phyloP scores from a whole-genome alignment of 768 basidiomycete genomes.

The Boletus barrowsii region DNA sequence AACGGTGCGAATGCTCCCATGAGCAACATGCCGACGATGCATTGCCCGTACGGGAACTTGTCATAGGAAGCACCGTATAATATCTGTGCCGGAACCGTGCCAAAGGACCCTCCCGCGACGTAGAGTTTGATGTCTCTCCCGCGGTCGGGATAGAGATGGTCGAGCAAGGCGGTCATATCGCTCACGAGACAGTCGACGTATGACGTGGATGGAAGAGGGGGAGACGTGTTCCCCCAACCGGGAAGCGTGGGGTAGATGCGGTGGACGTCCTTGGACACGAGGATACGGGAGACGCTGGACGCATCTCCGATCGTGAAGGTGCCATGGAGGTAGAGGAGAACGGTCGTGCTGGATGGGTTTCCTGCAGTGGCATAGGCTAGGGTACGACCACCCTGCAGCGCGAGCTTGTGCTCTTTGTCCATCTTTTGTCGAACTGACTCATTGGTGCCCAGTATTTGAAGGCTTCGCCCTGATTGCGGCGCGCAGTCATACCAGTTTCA shows the following conservation, averaged over 20 bases:
- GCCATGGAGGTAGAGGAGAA: slow-evolving; percentile 56
- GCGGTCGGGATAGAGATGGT: slow-evolving; percentile 47
- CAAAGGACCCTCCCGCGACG: slow-evolving; percentile 52
- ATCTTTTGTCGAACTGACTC: not conserved
- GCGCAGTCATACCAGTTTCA: no score
- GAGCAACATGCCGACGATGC: slow-evolving; percentile 47
- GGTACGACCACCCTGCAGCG: slow-evolving; percentile 38
- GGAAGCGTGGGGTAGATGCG: slow-evolving; percentile 51
- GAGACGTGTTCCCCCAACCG: slow-evolving; percentile 56
- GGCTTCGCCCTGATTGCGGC: no score
- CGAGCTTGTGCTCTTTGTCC: slow-evolving; percentile 17
- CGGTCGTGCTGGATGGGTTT: slow-evolving; percentile 43
- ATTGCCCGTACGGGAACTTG: slow-evolving; percentile 48
- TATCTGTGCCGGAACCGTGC: slow-evolving; percentile 53
- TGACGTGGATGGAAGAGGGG: slow-evolving; percentile 30
- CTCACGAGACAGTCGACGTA: slow-evolving; percentile 42
- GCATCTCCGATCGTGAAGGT: slow-evolving; percentile 49
- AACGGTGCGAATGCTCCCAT: slow-evolving; percentile 46
- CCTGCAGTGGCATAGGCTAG: slow-evolving; percentile 56
- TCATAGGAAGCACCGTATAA: slow-evolving; percentile 51
- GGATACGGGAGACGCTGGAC: slow-evolving; percentile 29
- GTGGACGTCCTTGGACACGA: slow-evolving; percentile 42
- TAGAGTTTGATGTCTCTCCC: slow-evolving; percentile 42
- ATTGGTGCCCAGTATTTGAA: no score
- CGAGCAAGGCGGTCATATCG: slow-evolving; percentile 46